These are phyloP conservation scores for Cladosporium sp. DNA, from an alignment of 2,329 filamentous ascomycete species.

Conservation along the genomic window DNA sequence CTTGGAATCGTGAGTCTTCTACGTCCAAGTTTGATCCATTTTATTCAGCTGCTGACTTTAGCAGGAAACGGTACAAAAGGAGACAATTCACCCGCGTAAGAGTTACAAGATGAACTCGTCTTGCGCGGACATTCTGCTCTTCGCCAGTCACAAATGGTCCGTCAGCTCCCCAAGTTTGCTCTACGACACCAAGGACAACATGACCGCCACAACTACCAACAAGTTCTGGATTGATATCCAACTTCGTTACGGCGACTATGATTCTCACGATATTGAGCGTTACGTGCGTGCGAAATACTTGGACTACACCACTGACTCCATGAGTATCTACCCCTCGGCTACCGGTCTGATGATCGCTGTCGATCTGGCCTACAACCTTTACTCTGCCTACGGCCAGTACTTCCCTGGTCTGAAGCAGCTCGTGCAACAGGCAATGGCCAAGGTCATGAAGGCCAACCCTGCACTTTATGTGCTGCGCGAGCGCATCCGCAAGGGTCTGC, in stretches of 20 bases:
- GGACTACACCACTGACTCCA: slow-evolving; percentile 97
- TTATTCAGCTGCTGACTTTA: slow-evolving; percentile 59
- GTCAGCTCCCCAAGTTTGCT: slow-evolving; percentile 89
- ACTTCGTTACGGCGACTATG: slow-evolving; percentile 94
- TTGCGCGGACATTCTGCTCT: slow-evolving; percentile 93
- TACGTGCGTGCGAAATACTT: slow-evolving; percentile 98
- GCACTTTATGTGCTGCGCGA: slow-evolving; percentile 94
- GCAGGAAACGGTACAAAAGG: slow-evolving; percentile 65
- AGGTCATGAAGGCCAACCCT: slow-evolving; percentile 99
- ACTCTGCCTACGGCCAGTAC: slow-evolving; percentile 97
- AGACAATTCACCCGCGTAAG: slow-evolving; percentile 98
- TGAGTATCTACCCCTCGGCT: slow-evolving; percentile 96
- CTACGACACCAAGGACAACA: slow-evolving; percentile 94
- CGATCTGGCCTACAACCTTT: slow-evolving; percentile 95
- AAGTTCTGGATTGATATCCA: slow-evolving; percentile 99
- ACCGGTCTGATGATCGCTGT: slow-evolving; percentile 98
- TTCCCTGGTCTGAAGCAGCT: slow-evolving; percentile 96
- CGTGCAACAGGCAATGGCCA: slow-evolving; percentile 97
- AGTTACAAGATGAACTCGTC: slow-evolving; percentile 99
- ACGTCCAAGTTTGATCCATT: too few relatives aligned
- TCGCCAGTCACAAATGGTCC: slow-evolving; percentile 98
- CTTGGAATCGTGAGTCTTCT: slow-evolving; percentile 58
- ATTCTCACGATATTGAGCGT: slow-evolving; percentile 97
- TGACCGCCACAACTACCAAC: slow-evolving; percentile 91
- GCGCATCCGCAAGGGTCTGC: slow-evolving; percentile 96